These are phyloP conservation scores for Amanita rimosa DNA, from an alignment of 768 basidiomycete species.

Conservation along the genomic window DNA sequence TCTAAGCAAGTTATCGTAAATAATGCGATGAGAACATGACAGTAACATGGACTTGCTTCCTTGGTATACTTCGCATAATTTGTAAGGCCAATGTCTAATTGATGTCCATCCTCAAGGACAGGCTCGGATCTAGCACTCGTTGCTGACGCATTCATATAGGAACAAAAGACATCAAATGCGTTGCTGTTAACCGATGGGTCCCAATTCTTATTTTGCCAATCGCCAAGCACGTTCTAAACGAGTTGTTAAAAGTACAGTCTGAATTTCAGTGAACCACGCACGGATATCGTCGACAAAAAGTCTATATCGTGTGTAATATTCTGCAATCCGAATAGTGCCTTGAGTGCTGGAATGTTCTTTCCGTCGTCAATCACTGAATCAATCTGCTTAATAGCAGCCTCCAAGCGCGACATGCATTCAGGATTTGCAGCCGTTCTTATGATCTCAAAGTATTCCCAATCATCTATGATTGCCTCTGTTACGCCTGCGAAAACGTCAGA, in stretches of 20 bases:
- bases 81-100: slow-evolving; percentile 46
- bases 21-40: neutral
- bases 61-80: slow-evolving; percentile 76
- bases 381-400: slow-evolving; percentile 45
- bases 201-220: slow-evolving; percentile 86
- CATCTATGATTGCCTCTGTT: slow-evolving; percentile 71
- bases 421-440: slow-evolving; percentile 60
- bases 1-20: neutral
- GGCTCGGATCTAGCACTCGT: slow-evolving; percentile 18
- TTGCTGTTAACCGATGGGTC: slow-evolving; percentile 58
- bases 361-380: slow-evolving; percentile 47
- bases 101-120: slow-evolving; percentile 34
- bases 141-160: slow-evolving; percentile 35
- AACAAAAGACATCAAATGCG: slow-evolving; percentile 61
- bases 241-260: neutral
- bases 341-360: slow-evolving; percentile 39
- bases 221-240: slow-evolving; percentile 44
- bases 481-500: slow-evolving; percentile 42
- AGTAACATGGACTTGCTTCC: slow-evolving; percentile 30
- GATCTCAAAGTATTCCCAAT: slow-evolving; percentile 86
- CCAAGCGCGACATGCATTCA: slow-evolving; percentile 46
- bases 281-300: slow-evolving; percentile 60
- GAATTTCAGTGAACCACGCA: slow-evolving; percentile 16
- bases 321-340: slow-evolving; percentile 66
- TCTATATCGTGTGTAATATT: slow-evolving; percentile 65